Percentiles rank a stretch among this genome's conserved stretches.
Evolutionary conservation across 208 protist species (phyloP).

Genomic region (Wallacemonas sp.): DNA sequence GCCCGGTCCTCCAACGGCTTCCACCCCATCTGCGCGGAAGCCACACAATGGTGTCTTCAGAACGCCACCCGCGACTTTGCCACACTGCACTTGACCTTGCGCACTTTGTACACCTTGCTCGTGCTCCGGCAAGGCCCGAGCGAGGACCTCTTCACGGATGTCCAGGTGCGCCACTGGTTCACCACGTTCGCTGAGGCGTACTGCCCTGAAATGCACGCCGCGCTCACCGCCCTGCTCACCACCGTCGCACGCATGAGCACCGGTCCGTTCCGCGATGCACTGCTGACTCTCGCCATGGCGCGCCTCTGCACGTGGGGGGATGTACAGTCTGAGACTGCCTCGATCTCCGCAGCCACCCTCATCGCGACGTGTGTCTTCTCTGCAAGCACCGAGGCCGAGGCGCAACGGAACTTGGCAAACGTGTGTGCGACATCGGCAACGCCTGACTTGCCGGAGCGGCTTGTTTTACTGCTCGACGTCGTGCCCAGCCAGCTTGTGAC

Average conservation of each 20-base stretch:
- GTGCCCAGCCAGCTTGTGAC: slow-evolving; percentile 40
- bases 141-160: slow-evolving; percentile 24
- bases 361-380: slow-evolving; percentile 16
- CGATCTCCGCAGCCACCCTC: slow-evolving; percentile 14
- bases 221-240: slow-evolving; percentile 29
- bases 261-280: slow-evolving; percentile 17
- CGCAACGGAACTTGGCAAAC: slow-evolving; percentile 6
- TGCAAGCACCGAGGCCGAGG: not conserved
- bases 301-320: slow-evolving; percentile 24
- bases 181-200: slow-evolving; percentile 27
- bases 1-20: slow-evolving; percentile 29
- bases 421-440: slow-evolving; percentile 5
- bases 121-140: slow-evolving; percentile 33
- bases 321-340: slow-evolving; percentile 38
- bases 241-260: slow-evolving; percentile 28
- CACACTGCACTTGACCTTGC: slow-evolving; percentile 46
- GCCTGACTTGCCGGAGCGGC: slow-evolving; percentile 38
- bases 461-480: slow-evolving; percentile 77
- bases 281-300: slow-evolving; percentile 17
- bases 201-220: slow-evolving; percentile 26
- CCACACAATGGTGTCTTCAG: slow-evolving; percentile 40
- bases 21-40: slow-evolving; percentile 18
- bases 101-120: slow-evolving; percentile 43
- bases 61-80: slow-evolving; percentile 60
- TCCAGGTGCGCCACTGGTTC: slow-evolving; percentile 32